These are phyloP conservation scores for Antitrichia curtipendula DNA, from an alignment of 225 moss, liverwort and hornwort genomes.

Conservation along the genomic window DNA sequence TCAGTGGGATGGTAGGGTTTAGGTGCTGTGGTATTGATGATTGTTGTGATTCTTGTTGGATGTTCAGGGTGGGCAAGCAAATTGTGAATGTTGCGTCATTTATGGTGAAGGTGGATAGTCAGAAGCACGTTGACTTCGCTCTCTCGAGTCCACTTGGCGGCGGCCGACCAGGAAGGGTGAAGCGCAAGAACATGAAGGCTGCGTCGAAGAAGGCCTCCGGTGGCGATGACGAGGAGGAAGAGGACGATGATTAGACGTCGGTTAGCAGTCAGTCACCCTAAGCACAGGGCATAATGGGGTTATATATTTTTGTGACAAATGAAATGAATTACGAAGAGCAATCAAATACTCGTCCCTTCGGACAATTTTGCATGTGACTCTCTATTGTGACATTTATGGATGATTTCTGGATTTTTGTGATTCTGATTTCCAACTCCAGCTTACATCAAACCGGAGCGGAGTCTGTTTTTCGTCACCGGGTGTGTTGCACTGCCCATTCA, in stretches of 20 bases:
- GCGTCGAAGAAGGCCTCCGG: slow-evolving; percentile 84
- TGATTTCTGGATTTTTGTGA: neutral
- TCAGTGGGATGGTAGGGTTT: neutral
- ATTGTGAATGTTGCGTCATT: slow-evolving; percentile 65
- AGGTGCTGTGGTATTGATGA: neutral
- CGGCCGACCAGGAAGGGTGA: slow-evolving; percentile 71
- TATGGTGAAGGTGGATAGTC: slow-evolving; percentile 62
- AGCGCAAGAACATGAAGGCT: slow-evolving; percentile 70
- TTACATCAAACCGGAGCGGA: neutral
- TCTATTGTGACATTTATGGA: neutral
- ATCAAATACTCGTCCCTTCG: neutral
- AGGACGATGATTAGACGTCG: slow-evolving; percentile 44
- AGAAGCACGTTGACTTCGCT: slow-evolving; percentile 73
- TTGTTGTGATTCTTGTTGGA: neutral
- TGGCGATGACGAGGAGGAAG: slow-evolving; percentile 76
- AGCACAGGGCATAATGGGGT: neutral
- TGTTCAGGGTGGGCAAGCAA: slow-evolving; percentile 39
- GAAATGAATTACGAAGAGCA: neutral
- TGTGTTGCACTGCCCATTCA: neutral
- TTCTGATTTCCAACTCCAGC: neutral
- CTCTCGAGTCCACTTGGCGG: slow-evolving; percentile 70
- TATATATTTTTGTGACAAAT: neutral
- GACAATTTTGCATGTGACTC: neutral
- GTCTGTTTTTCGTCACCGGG: neutral
- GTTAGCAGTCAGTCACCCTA: neutral